Evolutionary conservation across 179 eudicot species (phyloP).

Genomic region (Drosera spatulata): DNA sequence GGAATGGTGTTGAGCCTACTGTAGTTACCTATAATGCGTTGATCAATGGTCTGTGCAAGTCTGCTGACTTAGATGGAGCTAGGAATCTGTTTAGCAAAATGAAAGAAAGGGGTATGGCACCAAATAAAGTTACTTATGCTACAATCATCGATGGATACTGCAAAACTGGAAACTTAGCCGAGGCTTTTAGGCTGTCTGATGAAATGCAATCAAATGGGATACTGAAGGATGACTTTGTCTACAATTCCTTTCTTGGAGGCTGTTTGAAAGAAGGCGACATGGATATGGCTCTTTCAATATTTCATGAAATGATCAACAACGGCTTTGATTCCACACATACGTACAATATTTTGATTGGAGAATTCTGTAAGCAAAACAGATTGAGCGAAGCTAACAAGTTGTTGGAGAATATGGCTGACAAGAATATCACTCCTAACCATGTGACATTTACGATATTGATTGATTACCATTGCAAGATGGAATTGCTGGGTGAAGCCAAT

Average conservation of each 20-base stretch:
- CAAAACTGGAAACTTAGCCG: conserved; percentile 46
- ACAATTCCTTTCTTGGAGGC: conserved; percentile 54
- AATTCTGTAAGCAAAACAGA: conserved; percentile 52
- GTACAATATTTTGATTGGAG: conserved; percentile 58
- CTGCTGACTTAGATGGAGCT: conserved; percentile 49
- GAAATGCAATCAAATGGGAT: conserved; percentile 52
- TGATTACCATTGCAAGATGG: conserved; percentile 50
- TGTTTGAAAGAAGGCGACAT: conserved; percentile 49
- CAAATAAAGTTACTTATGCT: conserved; percentile 60
- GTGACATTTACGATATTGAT: conserved; percentile 66
- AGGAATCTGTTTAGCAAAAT: conserved; percentile 40
- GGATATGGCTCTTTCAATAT: conserved; percentile 49
- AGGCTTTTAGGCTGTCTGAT: conserved; percentile 50
- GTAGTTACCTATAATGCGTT: conserved; percentile 67
- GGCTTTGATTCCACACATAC: conserved; percentile 51
- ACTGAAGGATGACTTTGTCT: conserved; percentile 50
- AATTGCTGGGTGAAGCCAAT: conserved; percentile 63
- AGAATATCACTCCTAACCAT: conserved; percentile 38
- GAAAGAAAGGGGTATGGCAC: conserved; percentile 32
- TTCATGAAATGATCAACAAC: conserved; percentile 40
- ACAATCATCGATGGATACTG: conserved; percentile 73
- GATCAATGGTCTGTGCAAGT: conserved; percentile 63
- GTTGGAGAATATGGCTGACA: conserved; percentile 40
- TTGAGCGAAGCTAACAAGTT: conserved; percentile 43
- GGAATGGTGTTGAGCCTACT: conserved; percentile 55